Conservation (phyloP, 2,329 filamentous ascomycete species). For the Phyllosticta citriasiana region DNA sequence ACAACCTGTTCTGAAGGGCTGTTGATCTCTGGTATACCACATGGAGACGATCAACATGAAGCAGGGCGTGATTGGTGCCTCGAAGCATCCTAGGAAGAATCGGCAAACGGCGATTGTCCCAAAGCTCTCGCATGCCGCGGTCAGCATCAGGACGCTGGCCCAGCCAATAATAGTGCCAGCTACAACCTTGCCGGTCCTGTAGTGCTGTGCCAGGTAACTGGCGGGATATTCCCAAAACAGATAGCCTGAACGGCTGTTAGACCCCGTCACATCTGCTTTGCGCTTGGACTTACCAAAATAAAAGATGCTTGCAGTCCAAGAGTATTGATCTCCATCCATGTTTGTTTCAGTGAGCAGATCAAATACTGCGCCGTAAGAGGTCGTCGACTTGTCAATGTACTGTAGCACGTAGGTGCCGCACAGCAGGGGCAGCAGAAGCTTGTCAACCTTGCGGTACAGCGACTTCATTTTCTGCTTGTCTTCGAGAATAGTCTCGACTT, state of each 20-base stretch:
- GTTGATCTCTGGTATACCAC: constrained; percentile 11
- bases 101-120: constrained; percentile 15
- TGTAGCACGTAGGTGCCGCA: constrained; percentile 40
- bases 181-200: constrained; percentile 24
- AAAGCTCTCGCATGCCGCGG: constrained; percentile 17
- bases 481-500: constrained; percentile 35
- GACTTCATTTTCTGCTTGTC: constrained; percentile 29
- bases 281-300: constrained; percentile 36
- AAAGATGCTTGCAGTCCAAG: constrained; percentile 47
- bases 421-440: constrained; percentile 42
- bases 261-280: constrained; percentile 16
- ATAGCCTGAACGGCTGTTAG: constrained; percentile 14
- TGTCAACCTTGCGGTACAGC: constrained; percentile 39
- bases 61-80: constrained; percentile 15
- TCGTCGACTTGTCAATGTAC: constrained; percentile 47
- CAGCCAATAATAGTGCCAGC: constrained; percentile 16
- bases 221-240: constrained; percentile 17
- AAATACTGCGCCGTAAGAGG: constrained; percentile 47
- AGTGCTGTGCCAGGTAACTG: constrained; percentile 21
- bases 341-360: constrained; percentile 42
- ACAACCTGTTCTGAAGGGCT: constrained; percentile 17
- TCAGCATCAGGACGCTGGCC: constrained; percentile 15
- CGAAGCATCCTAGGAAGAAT: constrained; percentile 17
- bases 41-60: constrained; percentile 17
- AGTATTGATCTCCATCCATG: constrained; percentile 40